Evolutionary conservation across 2,329 filamentous ascomycete species (phyloP).

Genomic region (Cordyceps farinosa): DNA sequence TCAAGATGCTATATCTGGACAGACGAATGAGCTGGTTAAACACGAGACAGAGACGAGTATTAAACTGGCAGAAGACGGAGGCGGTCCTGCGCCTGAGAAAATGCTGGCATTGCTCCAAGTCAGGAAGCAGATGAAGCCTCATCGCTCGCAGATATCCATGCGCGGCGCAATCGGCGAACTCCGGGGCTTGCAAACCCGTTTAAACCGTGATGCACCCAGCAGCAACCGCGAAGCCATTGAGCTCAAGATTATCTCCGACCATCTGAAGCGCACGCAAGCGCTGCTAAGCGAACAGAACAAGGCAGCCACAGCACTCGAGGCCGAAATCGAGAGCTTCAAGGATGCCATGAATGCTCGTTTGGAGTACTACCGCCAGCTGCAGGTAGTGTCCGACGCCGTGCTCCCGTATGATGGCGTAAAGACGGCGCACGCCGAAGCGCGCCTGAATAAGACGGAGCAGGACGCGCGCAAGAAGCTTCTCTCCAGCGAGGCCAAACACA

Average conservation of each 20-base stretch:
- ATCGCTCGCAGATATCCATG: slow-evolving; percentile 57
- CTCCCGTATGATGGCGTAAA: slow-evolving; percentile 65
- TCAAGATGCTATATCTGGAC: slow-evolving; percentile 70
- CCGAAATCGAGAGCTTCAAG: slow-evolving; percentile 73
- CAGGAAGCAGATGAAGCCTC: slow-evolving; percentile 47
- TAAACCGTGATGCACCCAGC: slow-evolving; percentile 26
- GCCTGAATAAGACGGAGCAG: slow-evolving; percentile 33
- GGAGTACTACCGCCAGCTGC: slow-evolving; percentile 87
- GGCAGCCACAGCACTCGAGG: slow-evolving; percentile 48
- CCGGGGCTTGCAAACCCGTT: slow-evolving; percentile 61
- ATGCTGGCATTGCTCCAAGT: slow-evolving; percentile 49
- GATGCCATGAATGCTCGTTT: slow-evolving; percentile 78
- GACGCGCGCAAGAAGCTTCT: slow-evolving; percentile 56
- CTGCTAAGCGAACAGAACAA: slow-evolving; percentile 51
- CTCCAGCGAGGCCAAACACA: slow-evolving; percentile 65
- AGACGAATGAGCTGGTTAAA: slow-evolving; percentile 69
- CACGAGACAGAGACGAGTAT: slow-evolving; percentile 67
- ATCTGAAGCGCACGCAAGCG: slow-evolving; percentile 59
- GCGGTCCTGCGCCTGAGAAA: slow-evolving; percentile 68
- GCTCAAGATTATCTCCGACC: slow-evolving; percentile 57
- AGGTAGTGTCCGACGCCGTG: slow-evolving; percentile 86
- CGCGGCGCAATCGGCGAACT: slow-evolving; percentile 67
- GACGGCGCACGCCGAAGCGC: slow-evolving; percentile 46
- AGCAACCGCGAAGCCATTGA: slow-evolving; percentile 61
- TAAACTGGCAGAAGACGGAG: slow-evolving; percentile 55